These are phyloP conservation scores for Austroboletus niveus DNA, from an alignment of 1,284 basidiomycete species.

Conservation along the genomic window DNA sequence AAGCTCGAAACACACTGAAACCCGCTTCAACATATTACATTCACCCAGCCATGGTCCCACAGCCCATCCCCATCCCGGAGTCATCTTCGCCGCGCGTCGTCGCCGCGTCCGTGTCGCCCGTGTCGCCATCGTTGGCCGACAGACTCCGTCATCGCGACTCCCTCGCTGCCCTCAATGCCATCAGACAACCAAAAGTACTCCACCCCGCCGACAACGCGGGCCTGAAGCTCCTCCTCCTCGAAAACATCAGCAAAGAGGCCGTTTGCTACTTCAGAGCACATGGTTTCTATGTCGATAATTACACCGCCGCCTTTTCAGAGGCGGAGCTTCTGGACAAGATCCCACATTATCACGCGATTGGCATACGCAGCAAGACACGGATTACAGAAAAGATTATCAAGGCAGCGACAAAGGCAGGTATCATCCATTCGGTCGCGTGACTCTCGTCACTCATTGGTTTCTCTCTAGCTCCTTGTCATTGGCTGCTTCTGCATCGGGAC, in stretches of 20 bases:
- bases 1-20: too few species aligned
- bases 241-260: constrained; percentile 95
- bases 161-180: constrained; percentile 15
- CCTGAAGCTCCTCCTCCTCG: constrained; percentile 80
- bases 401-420: constrained; percentile 72
- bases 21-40: neutral
- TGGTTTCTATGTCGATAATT: constrained; percentile 94
- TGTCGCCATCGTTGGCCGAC: constrained; percentile 41
- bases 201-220: constrained; percentile 78
- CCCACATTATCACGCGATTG: constrained; percentile 89
- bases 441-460: constrained; percentile 1
- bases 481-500: constrained; percentile 99
- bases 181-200: constrained; percentile 64
- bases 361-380: constrained; percentile 97
- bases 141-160: constrained; percentile 39
- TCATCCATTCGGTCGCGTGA: neutral
- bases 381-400: constrained; percentile 90
- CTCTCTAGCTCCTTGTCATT: constrained; percentile 82
- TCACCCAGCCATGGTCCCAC: constrained; percentile 19
- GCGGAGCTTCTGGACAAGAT: constrained; percentile 90
- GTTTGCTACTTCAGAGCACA: constrained; percentile 79
- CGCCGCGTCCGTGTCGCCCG: constrained; percentile 50
- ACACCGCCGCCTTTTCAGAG: constrained; percentile 84
- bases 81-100: constrained; percentile 36
- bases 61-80: constrained; percentile 41